These are phyloP conservation scores for Glycyrrhiza uralensis DNA, from an alignment of 306 rosid species.

Conservation along the genomic window DNA sequence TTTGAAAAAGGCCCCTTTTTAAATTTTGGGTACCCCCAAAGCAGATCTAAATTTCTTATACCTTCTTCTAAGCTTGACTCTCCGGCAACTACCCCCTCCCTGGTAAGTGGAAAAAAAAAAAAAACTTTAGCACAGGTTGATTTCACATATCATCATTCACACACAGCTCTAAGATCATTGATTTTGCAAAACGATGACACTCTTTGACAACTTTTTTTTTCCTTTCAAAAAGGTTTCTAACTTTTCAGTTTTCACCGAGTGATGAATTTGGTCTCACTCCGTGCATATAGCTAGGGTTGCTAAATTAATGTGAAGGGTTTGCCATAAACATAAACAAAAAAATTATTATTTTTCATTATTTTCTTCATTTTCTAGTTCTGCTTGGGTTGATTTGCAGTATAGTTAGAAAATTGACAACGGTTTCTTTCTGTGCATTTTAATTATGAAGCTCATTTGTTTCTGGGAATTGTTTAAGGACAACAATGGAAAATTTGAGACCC, in stretches of 20 bases:
- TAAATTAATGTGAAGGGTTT: slow-evolving; percentile 10
- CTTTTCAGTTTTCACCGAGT: not conserved
- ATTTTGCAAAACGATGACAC: not conserved
- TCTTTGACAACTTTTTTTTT: not conserved
- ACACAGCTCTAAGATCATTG: slow-evolving; percentile 1
- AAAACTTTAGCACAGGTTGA: not conserved
- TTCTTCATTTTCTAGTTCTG: slow-evolving; percentile 13
- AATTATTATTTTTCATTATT: not conserved
- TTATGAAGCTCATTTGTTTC: slow-evolving; percentile 10
- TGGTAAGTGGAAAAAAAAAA: slow-evolving; percentile 27
- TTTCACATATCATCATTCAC: slow-evolving; percentile 4
- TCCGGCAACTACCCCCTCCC: slow-evolving; percentile 1
- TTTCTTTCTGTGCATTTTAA: slow-evolving; percentile 23
- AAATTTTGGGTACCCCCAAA: not conserved
- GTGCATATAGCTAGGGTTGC: slow-evolving; percentile 40
- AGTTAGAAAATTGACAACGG: slow-evolving; percentile 32
- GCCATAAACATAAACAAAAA: not conserved
- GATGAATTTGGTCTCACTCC: not conserved
- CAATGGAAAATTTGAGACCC: not conserved
- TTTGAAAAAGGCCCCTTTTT: slow-evolving; percentile 16
- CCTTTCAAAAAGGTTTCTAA: no score
- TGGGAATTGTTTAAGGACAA: not conserved
- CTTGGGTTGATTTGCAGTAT: slow-evolving; percentile 28
- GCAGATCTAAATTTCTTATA: slow-evolving; percentile 43
- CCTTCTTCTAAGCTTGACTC: not conserved